Percentiles rank a stretch among this genome's conserved stretches.
These are phyloP conservation scores for Ceratocystis cubensis DNA, from an alignment of 2,329 filamentous ascomycete species.

Conservation along the genomic window DNA sequence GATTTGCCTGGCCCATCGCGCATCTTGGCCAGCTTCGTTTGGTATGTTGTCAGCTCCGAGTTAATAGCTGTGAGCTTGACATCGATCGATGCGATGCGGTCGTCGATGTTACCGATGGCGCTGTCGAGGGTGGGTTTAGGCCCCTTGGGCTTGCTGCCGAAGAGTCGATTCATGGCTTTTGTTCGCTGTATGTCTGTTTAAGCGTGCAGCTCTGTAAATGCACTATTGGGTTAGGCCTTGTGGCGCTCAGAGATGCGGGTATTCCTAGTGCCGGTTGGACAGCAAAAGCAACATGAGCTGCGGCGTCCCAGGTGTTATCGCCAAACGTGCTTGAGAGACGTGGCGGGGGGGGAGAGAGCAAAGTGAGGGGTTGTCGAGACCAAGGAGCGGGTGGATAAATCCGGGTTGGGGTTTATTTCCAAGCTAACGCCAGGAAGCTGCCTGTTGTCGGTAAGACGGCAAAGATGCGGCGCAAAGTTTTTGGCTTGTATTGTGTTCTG, in stretches of 20 bases:
- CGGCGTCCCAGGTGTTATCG: too few species aligned
- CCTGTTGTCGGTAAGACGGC: too few species aligned
- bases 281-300: too few species aligned
- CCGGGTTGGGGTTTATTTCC: too few species aligned
- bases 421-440: too few species aligned
- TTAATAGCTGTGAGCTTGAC: conserved; percentile 90
- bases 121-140: conserved; percentile 80
- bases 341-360: too few species aligned
- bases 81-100: conserved; percentile 73
- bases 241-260: not conserved
- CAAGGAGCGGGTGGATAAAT: too few species aligned
- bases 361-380: too few species aligned
- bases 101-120: conserved; percentile 77
- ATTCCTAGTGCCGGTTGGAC: not conserved
- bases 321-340: too few species aligned
- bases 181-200: not conserved
- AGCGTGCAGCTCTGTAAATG: not conserved
- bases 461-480: too few species aligned
- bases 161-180: conserved; percentile 76
- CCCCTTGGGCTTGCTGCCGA: conserved; percentile 72
- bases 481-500: not conserved
- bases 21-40: conserved; percentile 79
- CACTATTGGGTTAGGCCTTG: not conserved
- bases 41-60: conserved; percentile 77
- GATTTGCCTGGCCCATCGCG: conserved; percentile 88